Base-by-base conservation (phyloP, 345 rosid genomes). In the Raphanus sativus region DNA sequence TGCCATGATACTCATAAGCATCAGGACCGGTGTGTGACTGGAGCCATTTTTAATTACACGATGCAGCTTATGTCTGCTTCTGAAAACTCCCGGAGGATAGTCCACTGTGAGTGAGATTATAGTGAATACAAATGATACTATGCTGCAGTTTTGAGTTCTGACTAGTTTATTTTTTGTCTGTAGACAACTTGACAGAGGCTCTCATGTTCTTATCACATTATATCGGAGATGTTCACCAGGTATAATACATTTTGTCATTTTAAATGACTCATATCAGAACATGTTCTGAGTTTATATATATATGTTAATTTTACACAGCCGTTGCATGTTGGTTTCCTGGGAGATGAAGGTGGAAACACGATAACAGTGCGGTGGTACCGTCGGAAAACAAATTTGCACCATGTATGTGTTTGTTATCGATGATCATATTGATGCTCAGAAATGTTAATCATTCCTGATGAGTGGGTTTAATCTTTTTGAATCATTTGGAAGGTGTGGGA, bases 181-280 rank as follows among this genome's bases (percentile, higher is more conserved):
- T 85, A 95, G 99, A 88, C 81, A 95, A 95, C 77, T 83, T 92
- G 77, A 89, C 94, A 0, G 91, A 95, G 85, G 98, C 99, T 1
- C 91, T 95, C 33, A 81, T 95, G 97, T 95, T 95, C 80, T 84
- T 92, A 69, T 86, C 97, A 54, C 99, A 95, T 79, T 91, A 67
- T 77, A 80, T 95, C 16, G 98, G 97, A 54, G 99, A 95, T 80
- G 81, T 91, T 54, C 99, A 95, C 77, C 99, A 95, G 98, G 99
- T 95, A 73, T 70, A 83, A 50, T 25, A 32, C 4, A 15, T 21
- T 42, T 60, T 58, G 24, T 16, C 58, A 34, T 42, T 36, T 71
- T 21, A 25, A 65, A 65, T 63, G 36, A 74, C 17, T 26, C 24
- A 12, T 33, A 55, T 26, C 8, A 11, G 1, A 69, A 16, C 11